phyloP scores from a whole-genome alignment of 345 rosid genomes.

The Eucalyptus polyanthemos region DNA sequence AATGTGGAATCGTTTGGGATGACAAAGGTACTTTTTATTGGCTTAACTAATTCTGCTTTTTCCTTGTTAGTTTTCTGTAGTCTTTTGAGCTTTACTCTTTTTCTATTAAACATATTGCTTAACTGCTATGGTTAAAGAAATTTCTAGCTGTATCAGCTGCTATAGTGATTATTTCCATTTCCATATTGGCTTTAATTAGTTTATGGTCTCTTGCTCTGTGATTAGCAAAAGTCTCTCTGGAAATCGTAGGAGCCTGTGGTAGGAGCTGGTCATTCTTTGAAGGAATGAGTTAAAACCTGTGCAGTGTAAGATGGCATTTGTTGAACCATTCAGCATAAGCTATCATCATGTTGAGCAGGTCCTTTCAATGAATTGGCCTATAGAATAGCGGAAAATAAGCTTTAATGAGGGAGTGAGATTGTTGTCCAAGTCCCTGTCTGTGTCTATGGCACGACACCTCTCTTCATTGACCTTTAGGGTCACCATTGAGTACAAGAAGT shows the following conservation, averaged over 20 bases:
- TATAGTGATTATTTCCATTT: not conserved
- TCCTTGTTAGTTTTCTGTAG: not conserved
- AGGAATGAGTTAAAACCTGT: not conserved
- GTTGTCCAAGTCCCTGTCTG: not conserved
- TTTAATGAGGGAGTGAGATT: not conserved
- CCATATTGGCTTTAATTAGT: not conserved
- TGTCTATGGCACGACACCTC: not conserved
- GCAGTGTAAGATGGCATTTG: not conserved
- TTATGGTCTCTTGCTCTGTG: not conserved
- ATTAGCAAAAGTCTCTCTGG: not conserved
- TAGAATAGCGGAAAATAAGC: not conserved
- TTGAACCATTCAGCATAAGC: not conserved
- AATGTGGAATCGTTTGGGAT: conserved; percentile 83
- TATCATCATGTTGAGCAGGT: not conserved
- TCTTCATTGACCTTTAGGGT: not conserved
- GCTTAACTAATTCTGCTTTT: not conserved
- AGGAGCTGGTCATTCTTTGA: not conserved
- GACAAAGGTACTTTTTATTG: conserved; percentile 48
- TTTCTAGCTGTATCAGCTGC: not conserved
- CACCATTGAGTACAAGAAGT: not conserved
- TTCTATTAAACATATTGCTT: not conserved
- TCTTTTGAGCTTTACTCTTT: not conserved
- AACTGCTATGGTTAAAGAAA: not conserved
- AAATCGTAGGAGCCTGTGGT: not conserved
- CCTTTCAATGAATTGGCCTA: not conserved